Conservation (phyloP, 805 yeast species). For the Yarrowia alimentaria region DNA sequence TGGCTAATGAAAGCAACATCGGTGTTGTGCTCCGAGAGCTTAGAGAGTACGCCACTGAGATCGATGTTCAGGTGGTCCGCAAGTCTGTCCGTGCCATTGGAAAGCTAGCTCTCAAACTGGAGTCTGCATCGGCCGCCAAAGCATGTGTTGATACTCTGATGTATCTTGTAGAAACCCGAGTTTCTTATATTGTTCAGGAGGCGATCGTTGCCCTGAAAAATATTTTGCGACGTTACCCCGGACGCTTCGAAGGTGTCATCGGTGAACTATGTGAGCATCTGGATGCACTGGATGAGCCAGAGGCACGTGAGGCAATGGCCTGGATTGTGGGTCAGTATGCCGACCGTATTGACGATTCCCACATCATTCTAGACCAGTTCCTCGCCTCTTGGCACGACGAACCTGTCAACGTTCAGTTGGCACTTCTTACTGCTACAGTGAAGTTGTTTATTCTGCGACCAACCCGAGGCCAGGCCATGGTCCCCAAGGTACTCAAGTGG, state of each 20-base stretch:
- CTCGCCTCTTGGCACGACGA: conserved; percentile 57
- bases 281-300: conserved; percentile 67
- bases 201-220: conserved; percentile 72
- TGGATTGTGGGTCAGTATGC: conserved; percentile 84
- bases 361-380: conserved; percentile 45
- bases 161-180: conserved; percentile 60
- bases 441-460: conserved; percentile 64
- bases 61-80: conserved; percentile 80
- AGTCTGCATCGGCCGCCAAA: conserved; percentile 49
- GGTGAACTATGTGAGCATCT: conserved; percentile 45
- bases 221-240: conserved; percentile 73
- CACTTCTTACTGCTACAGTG: conserved; percentile 69
- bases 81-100: conserved; percentile 90
- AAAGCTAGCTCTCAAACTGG: conserved; percentile 76
- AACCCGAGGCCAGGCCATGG: conserved; percentile 51
- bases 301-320: conserved; percentile 70
- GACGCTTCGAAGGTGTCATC: conserved; percentile 49
- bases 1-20: conserved; percentile 66
- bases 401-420: conserved; percentile 68
- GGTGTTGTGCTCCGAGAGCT: conserved; percentile 66
- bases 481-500: conserved; percentile 57
- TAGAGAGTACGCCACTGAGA: conserved; percentile 82
- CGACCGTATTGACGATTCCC: conserved; percentile 46
- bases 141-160: conserved; percentile 62
- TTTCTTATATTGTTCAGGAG: conserved; percentile 77